Conservation (phyloP, 2,329 filamentous ascomycete species). For the Septoria petroselini region DNA sequence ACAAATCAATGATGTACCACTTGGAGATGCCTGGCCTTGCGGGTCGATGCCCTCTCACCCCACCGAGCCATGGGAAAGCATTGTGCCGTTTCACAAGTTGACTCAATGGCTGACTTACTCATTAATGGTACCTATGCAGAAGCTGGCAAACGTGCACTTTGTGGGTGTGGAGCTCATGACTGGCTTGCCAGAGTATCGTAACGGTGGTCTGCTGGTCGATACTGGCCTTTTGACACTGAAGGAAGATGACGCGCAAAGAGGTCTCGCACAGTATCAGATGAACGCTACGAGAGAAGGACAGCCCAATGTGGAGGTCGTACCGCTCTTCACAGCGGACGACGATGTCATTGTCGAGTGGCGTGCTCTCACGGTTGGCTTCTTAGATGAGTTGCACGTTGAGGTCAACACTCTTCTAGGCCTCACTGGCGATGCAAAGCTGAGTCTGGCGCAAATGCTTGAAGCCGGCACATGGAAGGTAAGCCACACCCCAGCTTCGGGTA, state of each 20-base stretch:
- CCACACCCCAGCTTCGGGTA: not conserved
- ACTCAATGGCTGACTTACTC: slow-evolving; percentile 95
- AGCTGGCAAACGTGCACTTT: slow-evolving; percentile 75
- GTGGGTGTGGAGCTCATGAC: slow-evolving; percentile 80
- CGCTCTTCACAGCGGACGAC: slow-evolving; percentile 68
- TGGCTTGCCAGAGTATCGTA: slow-evolving; percentile 86
- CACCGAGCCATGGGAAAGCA: slow-evolving; percentile 70
- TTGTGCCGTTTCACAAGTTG: slow-evolving; percentile 89
- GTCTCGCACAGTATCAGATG: slow-evolving; percentile 65
- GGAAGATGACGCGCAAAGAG: slow-evolving; percentile 64
- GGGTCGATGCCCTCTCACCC: slow-evolving; percentile 74
- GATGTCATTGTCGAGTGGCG: slow-evolving; percentile 80
- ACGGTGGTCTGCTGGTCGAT: slow-evolving; percentile 84
- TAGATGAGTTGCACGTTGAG: slow-evolving; percentile 67
- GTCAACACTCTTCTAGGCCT: slow-evolving; percentile 68
- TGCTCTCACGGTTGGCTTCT: slow-evolving; percentile 69
- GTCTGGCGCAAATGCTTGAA: slow-evolving; percentile 83
- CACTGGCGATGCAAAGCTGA: slow-evolving; percentile 66
- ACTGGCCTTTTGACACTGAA: slow-evolving; percentile 78
- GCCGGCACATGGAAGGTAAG: slow-evolving; percentile 96
- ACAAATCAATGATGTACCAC: slow-evolving; percentile 76
- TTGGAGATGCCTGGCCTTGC: slow-evolving; percentile 95
- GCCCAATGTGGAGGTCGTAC: slow-evolving; percentile 69
- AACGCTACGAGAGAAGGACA: slow-evolving; percentile 70
- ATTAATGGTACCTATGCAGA: slow-evolving; percentile 86